These are phyloP conservation scores for Trichoderma reesei DNA, from an alignment of 495 filamentous ascomycete genomes.

Conservation along the genomic window DNA sequence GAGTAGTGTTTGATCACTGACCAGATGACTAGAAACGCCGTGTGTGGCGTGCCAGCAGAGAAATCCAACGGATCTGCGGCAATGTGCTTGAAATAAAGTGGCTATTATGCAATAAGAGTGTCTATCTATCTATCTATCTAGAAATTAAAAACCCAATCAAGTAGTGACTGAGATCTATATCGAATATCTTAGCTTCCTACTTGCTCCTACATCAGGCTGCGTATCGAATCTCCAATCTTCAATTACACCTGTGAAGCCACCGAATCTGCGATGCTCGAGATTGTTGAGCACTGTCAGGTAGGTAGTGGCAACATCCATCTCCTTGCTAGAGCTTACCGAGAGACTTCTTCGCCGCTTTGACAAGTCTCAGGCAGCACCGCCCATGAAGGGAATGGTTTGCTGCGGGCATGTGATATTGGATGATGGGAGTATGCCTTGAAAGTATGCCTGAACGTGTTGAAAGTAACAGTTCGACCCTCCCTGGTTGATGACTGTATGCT, in stretches of 20 bases:
- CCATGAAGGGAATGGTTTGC: conserved; percentile 16
- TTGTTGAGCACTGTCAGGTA: not conserved
- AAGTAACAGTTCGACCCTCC: conserved; percentile 17
- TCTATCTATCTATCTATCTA: too few relatives aligned
- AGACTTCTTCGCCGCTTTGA: not conserved
- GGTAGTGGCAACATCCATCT: conserved; percentile 5
- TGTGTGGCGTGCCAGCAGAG: not conserved
- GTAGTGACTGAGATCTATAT: too few relatives aligned
- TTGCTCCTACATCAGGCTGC: too few relatives aligned
- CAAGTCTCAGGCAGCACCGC: conserved; percentile 4
- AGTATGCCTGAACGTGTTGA: conserved; percentile 17
- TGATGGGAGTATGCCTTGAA: conserved; percentile 15
- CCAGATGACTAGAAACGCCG: not conserved
- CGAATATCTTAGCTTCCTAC: too few relatives aligned
- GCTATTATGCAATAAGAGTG: too few relatives aligned
- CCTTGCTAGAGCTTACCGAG: conserved; percentile 9
- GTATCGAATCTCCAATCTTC: too few relatives aligned
- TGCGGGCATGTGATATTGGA: conserved; percentile 16
- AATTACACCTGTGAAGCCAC: not conserved
- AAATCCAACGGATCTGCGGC: not conserved
- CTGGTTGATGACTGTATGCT: conserved; percentile 17
- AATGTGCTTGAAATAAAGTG: too few relatives aligned
- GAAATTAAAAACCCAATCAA: too few relatives aligned
- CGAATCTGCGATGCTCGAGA: not conserved
- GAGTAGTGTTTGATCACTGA: not conserved